Evolutionary conservation across 352 stramenopile species (phyloP).

Genomic region (Phytophthora multivora): DNA sequence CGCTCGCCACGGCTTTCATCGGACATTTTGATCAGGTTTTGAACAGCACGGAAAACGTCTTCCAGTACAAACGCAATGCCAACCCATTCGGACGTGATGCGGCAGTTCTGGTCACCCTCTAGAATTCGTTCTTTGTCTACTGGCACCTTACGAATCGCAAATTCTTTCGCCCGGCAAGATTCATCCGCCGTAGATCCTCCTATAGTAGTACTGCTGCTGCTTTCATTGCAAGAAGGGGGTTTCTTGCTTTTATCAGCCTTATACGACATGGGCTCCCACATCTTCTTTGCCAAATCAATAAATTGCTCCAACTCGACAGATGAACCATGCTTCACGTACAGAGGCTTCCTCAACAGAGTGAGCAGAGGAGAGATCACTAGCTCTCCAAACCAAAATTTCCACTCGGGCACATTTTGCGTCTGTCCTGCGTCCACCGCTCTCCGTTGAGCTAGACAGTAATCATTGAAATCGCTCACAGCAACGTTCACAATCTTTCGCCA

Average conservation of each 20-base stretch:
- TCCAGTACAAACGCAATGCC: constrained; percentile 55
- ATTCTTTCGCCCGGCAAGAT: constrained; percentile 4
- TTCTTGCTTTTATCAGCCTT: constrained; percentile 5
- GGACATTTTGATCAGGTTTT: constrained; percentile 34
- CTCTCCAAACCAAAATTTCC: constrained; percentile 67
- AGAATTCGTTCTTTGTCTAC: not conserved
- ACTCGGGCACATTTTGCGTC: constrained; percentile 41
- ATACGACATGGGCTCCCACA: constrained; percentile 17
- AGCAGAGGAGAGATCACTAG: constrained; percentile 41
- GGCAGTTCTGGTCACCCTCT: not conserved
- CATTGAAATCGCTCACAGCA: constrained; percentile 59
- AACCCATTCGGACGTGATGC: constrained; percentile 38
- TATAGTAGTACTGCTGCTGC: constrained; percentile 20
- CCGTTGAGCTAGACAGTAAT: constrained; percentile 29
- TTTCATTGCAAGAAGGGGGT: constrained; percentile 11
- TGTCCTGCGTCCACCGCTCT: constrained; percentile 29
- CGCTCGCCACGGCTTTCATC: constrained; percentile 12
- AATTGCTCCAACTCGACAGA: constrained; percentile 36
- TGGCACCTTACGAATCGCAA: not conserved
- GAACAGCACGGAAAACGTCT: constrained; percentile 48
- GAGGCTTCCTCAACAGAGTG: constrained; percentile 18
- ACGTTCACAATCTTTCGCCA: constrained; percentile 52
- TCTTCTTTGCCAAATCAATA: constrained; percentile 22
- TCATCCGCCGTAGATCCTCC: constrained; percentile 14
- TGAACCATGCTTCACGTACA: not conserved